Evolutionary conservation across 2,329 filamentous ascomycete species (phyloP).

Genomic region (Cytospora paraplurivora): DNA sequence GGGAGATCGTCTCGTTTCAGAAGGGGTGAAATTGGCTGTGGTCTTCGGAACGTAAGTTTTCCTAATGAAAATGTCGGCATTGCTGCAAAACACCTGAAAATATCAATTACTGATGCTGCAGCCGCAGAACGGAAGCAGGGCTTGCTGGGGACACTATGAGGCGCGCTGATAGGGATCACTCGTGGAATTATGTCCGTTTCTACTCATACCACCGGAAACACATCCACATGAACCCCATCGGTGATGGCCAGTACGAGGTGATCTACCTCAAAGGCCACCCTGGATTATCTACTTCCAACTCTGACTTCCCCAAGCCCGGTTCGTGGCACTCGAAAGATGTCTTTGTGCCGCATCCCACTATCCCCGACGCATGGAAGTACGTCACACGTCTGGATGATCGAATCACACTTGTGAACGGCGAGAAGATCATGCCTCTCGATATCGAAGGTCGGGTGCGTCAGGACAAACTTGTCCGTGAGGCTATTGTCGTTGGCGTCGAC

Average conservation of each 20-base stretch:
- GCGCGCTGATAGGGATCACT: slow-evolving; percentile 40
- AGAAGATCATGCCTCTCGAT: slow-evolving; percentile 49
- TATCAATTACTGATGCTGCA: not conserved
- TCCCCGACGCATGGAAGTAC: slow-evolving; percentile 42
- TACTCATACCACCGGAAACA: slow-evolving; percentile 41
- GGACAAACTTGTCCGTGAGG: slow-evolving; percentile 1
- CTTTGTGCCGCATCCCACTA: slow-evolving; percentile 40
- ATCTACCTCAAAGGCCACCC: slow-evolving; percentile 41
- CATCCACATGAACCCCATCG: slow-evolving; percentile 42
- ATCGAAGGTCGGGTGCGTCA: slow-evolving; percentile 44
- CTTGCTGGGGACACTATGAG: slow-evolving; percentile 45
- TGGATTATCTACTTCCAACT: slow-evolving; percentile 39
- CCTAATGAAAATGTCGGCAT: not conserved
- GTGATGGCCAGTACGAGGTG: slow-evolving; percentile 39
- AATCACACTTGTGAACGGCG: slow-evolving; percentile 50
- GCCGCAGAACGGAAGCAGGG: slow-evolving; percentile 44
- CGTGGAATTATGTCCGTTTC: slow-evolving; percentile 47
- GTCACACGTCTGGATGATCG: slow-evolving; percentile 41
- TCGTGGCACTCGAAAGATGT: slow-evolving; percentile 43
- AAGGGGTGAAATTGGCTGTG: slow-evolving; percentile 41
- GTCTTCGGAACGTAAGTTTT: slow-evolving; percentile 38
- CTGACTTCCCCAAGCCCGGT: slow-evolving; percentile 38
- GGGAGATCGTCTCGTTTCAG: slow-evolving; percentile 41
- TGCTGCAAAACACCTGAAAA: too few species aligned
- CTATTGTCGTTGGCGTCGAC: slow-evolving; percentile 4